Conservation (phyloP, 2,329 filamentous ascomycete genomes). For the Clonostachys chloroleuca region DNA sequence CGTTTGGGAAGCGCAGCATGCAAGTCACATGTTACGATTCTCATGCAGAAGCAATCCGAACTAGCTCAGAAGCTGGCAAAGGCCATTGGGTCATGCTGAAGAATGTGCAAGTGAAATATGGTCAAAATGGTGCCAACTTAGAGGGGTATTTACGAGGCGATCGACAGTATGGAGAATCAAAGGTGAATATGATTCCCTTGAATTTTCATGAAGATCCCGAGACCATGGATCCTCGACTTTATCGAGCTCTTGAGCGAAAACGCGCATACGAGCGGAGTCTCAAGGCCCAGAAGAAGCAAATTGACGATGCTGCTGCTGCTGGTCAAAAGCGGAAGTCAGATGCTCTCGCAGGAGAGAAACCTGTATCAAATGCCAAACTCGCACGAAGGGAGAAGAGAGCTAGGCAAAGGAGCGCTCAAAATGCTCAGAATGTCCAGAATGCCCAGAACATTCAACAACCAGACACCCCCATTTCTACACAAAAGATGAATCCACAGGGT, state of each 20-base stretch:
- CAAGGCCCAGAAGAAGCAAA: constrained; percentile 29
- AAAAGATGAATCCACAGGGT: background rate
- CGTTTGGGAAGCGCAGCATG: constrained; percentile 67
- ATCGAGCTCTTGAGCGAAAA: constrained; percentile 59
- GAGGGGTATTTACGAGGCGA: constrained; percentile 73
- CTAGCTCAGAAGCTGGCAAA: constrained; percentile 39
- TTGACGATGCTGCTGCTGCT: constrained; percentile 26
- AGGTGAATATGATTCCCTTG: constrained; percentile 55
- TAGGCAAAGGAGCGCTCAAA: constrained; percentile 8
- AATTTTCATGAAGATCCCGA: constrained; percentile 30
- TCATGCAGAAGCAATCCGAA: constrained; percentile 56
- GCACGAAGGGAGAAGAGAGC: constrained; percentile 4
- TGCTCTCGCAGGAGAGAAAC: too few species aligned
- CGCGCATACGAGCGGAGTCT: constrained; percentile 55
- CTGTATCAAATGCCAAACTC: constrained; percentile 15
- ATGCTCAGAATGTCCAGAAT: constrained; percentile 12
- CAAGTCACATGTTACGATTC: constrained; percentile 67
- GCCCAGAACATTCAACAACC: background rate
- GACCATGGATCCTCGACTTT: constrained; percentile 39
- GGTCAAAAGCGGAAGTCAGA: constrained; percentile 31
- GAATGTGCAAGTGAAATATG: constrained; percentile 68
- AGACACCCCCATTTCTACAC: background rate
- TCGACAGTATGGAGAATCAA: constrained; percentile 20
- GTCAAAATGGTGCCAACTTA: constrained; percentile 46
- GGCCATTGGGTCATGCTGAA: constrained; percentile 60